A percentile compares a stretch with the other conserved stretches of the same genome.
Conservation (phyloP, 768 basidiomycete genomes). For the Tricholoma sp. region DNA sequence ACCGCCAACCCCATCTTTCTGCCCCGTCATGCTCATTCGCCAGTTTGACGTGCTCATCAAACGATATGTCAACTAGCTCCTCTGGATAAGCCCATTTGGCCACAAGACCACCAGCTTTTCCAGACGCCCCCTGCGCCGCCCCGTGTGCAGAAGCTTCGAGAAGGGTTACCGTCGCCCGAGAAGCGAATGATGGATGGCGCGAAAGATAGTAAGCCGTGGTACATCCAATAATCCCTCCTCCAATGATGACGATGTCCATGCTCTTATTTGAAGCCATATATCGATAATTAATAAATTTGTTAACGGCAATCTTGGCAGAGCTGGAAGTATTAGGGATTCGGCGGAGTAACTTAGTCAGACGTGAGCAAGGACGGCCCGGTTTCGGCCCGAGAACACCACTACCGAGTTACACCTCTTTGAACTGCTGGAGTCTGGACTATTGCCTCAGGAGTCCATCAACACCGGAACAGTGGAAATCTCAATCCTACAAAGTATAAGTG, state of each 20-base stretch:
- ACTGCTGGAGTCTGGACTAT: too few species aligned
- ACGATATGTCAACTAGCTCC: conserved; percentile 67
- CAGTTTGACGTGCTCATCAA: conserved; percentile 67
- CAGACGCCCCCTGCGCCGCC: conserved; percentile 75
- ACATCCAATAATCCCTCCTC: conserved; percentile 84
- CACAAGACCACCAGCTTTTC: conserved; percentile 82
- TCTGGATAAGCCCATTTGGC: conserved; percentile 82
- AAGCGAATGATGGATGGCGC: conserved; percentile 44
- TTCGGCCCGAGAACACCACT: too few species aligned
- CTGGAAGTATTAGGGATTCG: not conserved
- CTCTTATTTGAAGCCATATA: conserved; percentile 7
- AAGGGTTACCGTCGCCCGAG: conserved; percentile 47
- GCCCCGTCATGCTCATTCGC: conserved; percentile 65
- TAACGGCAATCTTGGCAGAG: not conserved
- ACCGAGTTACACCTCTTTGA: too few species aligned
- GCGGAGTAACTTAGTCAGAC: too few species aligned
- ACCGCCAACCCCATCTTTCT: conserved; percentile 80
- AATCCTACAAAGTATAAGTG: too few species aligned
- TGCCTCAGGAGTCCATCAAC: too few species aligned
- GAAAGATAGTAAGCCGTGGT: conserved; percentile 80
- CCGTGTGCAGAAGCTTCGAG: conserved; percentile 66
- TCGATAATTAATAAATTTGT: not conserved
- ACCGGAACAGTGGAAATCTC: too few species aligned
- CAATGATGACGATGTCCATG: conserved; percentile 65
- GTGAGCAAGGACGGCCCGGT: too few species aligned